A percentile compares a stretch with the other conserved stretches of the same genome.
Evolutionary conservation across 176 grass and related monocot genomes (phyloP).

Genomic region (Musa schizocarpa): DNA sequence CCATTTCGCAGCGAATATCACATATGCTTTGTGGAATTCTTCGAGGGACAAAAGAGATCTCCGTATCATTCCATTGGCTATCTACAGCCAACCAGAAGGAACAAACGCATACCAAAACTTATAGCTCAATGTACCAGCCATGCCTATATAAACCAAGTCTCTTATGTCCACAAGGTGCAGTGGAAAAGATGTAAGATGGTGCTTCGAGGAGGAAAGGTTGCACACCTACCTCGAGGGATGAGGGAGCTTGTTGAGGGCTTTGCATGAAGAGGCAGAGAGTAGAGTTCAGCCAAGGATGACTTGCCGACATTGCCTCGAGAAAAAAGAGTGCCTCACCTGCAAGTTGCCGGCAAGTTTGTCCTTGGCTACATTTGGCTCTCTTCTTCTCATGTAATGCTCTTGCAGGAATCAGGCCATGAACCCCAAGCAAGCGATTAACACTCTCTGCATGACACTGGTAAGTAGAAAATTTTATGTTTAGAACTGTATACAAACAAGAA

Average conservation of each 20-base stretch:
- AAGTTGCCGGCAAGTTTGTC: no score
- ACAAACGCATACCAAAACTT: background rate
- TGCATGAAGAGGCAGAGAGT: no score
- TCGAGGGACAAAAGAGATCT: background rate
- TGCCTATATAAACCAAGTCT: background rate
- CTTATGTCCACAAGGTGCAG: background rate
- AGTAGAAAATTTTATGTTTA: background rate
- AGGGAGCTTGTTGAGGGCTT: background rate
- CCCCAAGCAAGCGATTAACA: background rate
- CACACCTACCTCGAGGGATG: background rate
- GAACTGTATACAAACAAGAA: no score
- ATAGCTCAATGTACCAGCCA: background rate
- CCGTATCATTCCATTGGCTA: background rate
- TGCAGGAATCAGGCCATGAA: constrained; percentile 3
- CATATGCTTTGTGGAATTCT: background rate
- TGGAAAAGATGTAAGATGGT: background rate
- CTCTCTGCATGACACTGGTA: background rate
- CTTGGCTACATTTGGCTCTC: no score
- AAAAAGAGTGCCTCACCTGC: no score
- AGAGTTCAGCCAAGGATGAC: background rate
- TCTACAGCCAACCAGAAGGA: no score
- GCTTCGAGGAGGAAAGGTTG: background rate
- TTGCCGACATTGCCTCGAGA: background rate
- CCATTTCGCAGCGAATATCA: background rate
- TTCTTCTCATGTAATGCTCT: background rate